Conservation (phyloP, 768 basidiomycete species). For the Mycena rebaudengoi region DNA sequence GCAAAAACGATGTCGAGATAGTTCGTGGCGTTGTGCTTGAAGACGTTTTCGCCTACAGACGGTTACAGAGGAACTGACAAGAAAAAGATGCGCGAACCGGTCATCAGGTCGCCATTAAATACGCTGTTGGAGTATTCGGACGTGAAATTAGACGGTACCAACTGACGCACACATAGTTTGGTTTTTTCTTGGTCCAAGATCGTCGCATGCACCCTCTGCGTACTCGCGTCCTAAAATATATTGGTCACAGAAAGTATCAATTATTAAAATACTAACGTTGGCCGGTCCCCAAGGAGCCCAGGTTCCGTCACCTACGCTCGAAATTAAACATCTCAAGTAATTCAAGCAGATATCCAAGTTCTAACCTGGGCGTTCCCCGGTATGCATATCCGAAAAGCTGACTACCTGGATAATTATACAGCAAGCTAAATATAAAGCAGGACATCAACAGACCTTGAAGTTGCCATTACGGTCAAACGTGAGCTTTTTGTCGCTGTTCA, state of each 20-base stretch:
- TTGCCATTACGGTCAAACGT: constrained; percentile 18
- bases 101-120: constrained; percentile 20
- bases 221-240: constrained; percentile 17
- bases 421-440: not conserved
- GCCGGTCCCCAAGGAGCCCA: constrained; percentile 16
- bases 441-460: constrained; percentile 25
- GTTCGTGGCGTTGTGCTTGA: constrained; percentile 4
- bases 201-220: constrained; percentile 16
- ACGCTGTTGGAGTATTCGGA: not conserved
- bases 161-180: constrained; percentile 10
- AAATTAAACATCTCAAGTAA: not conserved
- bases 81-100: no score
- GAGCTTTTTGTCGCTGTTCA: constrained; percentile 17
- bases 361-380: constrained; percentile 12
- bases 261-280: not conserved
- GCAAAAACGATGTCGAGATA: constrained; percentile 12
- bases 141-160: no score
- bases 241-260: no score
- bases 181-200: constrained; percentile 23
- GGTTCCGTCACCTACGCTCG: constrained; percentile 12
- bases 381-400: constrained; percentile 26
- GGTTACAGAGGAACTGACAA: no score
- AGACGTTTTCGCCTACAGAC: constrained; percentile 4
- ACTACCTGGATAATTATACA: constrained; percentile 10
- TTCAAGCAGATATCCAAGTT: not conserved